A percentile compares a stretch with the other conserved stretches of the same genome.
phyloP scores from a whole-genome alignment of 2,329 filamentous ascomycete genomes.

The Penicillium sp. region DNA sequence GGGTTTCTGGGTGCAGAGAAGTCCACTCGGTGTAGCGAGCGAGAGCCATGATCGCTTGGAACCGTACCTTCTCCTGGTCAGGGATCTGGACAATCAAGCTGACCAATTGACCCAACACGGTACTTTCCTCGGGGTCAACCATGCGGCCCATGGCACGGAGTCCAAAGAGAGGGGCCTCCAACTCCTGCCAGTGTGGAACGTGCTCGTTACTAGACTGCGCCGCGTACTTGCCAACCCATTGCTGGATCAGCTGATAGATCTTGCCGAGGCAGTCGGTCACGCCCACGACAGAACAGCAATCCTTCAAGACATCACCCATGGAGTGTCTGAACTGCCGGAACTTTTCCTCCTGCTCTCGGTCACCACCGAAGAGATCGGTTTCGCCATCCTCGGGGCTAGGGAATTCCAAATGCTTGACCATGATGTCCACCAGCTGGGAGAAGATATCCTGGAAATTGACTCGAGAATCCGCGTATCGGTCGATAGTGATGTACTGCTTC shows the following conservation, averaged over 20 bases:
- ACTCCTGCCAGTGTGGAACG: slow-evolving; percentile 93
- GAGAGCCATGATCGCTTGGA: slow-evolving; percentile 96
- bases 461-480: slow-evolving; percentile 82
- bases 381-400: slow-evolving; percentile 76
- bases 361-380: slow-evolving; percentile 87
- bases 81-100: slow-evolving; percentile 92
- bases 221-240: slow-evolving; percentile 84
- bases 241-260: slow-evolving; percentile 79
- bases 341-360: slow-evolving; percentile 93
- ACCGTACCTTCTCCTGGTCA: slow-evolving; percentile 94
- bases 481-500: slow-evolving; percentile 91
- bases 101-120: slow-evolving; percentile 88
- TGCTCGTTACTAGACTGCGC: slow-evolving; percentile 69
- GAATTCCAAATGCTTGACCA: slow-evolving; percentile 87
- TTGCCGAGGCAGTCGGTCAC: slow-evolving; percentile 89
- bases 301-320: slow-evolving; percentile 97
- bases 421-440: slow-evolving; percentile 85
- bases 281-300: slow-evolving; percentile 94
- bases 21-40: slow-evolving; percentile 99
- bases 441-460: slow-evolving; percentile 78
- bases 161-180: slow-evolving; percentile 92
- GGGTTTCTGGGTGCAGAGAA: slow-evolving; percentile 84
- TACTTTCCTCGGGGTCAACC: slow-evolving; percentile 85
- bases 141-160: slow-evolving; percentile 96
- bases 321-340: slow-evolving; percentile 95